Evolutionary conservation across 441 rosid genomes (phyloP).

Genomic region (Corymbia citriodora): DNA sequence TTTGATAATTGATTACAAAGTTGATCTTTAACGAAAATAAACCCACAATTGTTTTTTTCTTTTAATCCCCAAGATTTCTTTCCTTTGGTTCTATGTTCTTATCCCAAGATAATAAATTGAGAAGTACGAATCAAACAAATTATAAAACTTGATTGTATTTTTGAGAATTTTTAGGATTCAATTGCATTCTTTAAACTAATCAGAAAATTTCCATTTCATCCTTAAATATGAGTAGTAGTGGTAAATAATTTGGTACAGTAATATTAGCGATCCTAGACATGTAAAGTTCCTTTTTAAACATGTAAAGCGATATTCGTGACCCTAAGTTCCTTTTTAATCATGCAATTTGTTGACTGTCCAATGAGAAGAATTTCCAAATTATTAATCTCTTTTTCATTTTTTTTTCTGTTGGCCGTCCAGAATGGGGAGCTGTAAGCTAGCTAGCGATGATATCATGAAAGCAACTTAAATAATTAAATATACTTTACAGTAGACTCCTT

Average conservation of each 20-base stretch:
- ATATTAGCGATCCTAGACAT: no score
- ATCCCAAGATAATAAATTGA: neutral
- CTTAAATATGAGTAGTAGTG: neutral
- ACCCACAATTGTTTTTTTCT: neutral
- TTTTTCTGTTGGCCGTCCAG: neutral
- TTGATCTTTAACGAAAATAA: neutral
- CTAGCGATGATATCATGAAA: neutral
- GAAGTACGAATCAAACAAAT: neutral
- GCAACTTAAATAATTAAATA: neutral
- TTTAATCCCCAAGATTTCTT: neutral
- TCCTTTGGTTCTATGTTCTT: neutral
- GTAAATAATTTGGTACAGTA: neutral
- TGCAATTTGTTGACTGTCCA: neutral
- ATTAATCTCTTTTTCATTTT: neutral
- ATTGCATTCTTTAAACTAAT: accelerated
- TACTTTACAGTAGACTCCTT: neutral
- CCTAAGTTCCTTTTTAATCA: neutral
- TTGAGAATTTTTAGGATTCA: neutral
- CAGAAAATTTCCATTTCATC: neutral
- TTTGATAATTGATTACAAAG: neutral
- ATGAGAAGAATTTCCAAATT: neutral
- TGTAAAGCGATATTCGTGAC: neutral
- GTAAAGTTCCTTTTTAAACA: neutral
- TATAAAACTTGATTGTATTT: neutral
- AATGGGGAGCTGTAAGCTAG: neutral